phyloP scores from a whole-genome alignment of 352 stramenopile species.

The Phytophthora chlamydospora region DNA sequence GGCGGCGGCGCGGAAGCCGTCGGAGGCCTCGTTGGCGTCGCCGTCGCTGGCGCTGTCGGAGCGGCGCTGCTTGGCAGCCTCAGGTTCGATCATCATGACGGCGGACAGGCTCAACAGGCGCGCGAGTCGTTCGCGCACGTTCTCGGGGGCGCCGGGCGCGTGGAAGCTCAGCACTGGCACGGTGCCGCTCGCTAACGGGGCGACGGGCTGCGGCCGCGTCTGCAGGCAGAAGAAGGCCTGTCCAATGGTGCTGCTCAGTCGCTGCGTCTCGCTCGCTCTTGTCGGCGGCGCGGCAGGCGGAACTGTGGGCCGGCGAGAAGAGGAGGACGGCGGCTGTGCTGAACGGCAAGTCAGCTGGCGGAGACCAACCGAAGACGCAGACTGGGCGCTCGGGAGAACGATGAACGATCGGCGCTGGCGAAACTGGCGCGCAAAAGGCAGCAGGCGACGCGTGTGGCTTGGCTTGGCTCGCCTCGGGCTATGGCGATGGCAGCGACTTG shows the following conservation, averaged over 20 bases:
- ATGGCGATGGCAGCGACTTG: not conserved
- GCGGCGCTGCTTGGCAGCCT: constrained; percentile 12
- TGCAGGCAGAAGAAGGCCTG: constrained; percentile 65
- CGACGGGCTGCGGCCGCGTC: constrained; percentile 41
- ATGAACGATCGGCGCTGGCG: constrained; percentile 15
- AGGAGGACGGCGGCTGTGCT: not conserved
- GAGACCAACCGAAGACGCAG: constrained; percentile 27
- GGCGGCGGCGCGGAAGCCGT: constrained; percentile 20
- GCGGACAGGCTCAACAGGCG: constrained; percentile 30
- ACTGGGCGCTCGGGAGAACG: constrained; percentile 27
- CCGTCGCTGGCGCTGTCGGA: constrained; percentile 23
- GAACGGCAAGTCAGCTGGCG: constrained; percentile 14
- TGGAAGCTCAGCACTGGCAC: constrained; percentile 28
- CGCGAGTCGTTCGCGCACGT: constrained; percentile 29
- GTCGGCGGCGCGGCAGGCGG: constrained; percentile 27
- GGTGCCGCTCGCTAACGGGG: constrained; percentile 27
- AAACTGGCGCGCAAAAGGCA: constrained; percentile 12
- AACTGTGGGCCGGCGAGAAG: constrained; percentile 16
- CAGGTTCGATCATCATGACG: constrained; percentile 39
- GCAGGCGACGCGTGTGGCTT: too few species aligned
- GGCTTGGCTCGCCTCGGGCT: not conserved
- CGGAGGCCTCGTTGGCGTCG: constrained; percentile 32
- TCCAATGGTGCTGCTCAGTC: constrained; percentile 50
- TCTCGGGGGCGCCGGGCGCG: constrained; percentile 14
- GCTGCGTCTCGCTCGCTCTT: constrained; percentile 32